phyloP scores from a whole-genome alignment of 1,284 basidiomycete species.

The Chalciporus sp. region DNA sequence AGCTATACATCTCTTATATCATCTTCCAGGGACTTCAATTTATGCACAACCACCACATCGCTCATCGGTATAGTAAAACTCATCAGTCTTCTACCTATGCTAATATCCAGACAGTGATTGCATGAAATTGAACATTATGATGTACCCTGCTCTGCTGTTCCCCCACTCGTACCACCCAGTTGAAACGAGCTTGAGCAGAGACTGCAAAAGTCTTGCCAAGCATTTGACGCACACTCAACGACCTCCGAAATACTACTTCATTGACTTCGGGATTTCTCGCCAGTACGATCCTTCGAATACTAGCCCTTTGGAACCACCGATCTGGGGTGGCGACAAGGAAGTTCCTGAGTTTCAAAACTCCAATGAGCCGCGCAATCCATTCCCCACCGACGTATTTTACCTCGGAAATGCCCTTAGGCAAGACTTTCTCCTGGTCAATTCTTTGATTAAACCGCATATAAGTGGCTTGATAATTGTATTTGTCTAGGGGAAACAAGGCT shows the following conservation, averaged over 20 bases:
- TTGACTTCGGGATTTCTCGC: constrained; percentile 28
- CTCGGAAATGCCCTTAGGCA: constrained; percentile 22
- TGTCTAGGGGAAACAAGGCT: constrained; percentile 12
- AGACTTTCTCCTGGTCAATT: constrained; percentile 8
- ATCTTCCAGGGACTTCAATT: background rate
- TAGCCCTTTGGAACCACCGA: constrained; percentile 20
- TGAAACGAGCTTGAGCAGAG: background rate
- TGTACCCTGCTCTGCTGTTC: constrained; percentile 11
- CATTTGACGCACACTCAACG: constrained; percentile 11
- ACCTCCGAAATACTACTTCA: constrained; percentile 15
- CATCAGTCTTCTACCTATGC: background rate
- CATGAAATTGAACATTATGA: constrained; percentile 15
- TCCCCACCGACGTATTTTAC: constrained; percentile 18
- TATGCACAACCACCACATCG: background rate
- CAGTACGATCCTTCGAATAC: constrained; percentile 23
- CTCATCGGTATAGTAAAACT: background rate
- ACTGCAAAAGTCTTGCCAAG: background rate
- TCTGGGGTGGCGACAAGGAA: constrained; percentile 19
- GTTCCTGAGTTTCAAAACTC: constrained; percentile 19
- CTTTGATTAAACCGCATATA: background rate
- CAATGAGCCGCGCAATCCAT: constrained; percentile 11
- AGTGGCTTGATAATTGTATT: background rate
- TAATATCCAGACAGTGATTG: constrained; percentile 5
- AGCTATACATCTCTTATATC: background rate
- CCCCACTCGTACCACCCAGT: constrained; percentile 7